Conservation (phyloP, 2,329 filamentous ascomycete genomes). For the Cordyceps militaris region DNA sequence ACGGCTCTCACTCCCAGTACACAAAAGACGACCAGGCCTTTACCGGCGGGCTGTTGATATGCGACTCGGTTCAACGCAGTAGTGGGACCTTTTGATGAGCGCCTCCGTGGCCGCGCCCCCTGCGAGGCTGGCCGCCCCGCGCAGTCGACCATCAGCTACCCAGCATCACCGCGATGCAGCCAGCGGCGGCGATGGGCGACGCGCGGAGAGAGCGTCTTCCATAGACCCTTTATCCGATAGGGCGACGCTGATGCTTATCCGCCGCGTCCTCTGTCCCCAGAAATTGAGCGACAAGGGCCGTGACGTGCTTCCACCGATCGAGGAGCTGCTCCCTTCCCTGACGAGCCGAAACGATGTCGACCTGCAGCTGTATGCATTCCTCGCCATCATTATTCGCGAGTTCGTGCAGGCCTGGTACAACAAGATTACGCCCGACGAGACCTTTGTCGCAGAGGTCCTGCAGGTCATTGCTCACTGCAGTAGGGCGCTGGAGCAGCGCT, state of each 20-base stretch:
- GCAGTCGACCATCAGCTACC: constrained; percentile 14
- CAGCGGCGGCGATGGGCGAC: constrained; percentile 21
- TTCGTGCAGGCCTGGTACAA: constrained; percentile 91
- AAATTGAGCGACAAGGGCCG: constrained; percentile 51
- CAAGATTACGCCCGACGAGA: constrained; percentile 84
- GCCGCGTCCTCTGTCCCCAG: constrained; percentile 75
- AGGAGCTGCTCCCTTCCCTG: constrained; percentile 79
- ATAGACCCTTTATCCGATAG: constrained; percentile 62
- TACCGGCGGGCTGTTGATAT: not conserved
- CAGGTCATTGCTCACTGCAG: constrained; percentile 91
- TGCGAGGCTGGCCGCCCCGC: constrained; percentile 11
- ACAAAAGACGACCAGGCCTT: not conserved
- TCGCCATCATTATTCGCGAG: constrained; percentile 82
- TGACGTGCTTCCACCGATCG: constrained; percentile 49
- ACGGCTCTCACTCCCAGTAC: not conserved
- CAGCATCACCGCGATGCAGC: constrained; percentile 20
- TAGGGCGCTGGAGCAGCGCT: constrained; percentile 74
- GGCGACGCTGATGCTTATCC: constrained; percentile 73
- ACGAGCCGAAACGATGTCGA: constrained; percentile 94
- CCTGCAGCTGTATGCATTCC: constrained; percentile 83
- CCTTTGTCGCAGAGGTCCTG: constrained; percentile 80
- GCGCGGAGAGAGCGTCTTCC: constrained; percentile 27
- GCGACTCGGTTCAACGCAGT: not conserved
- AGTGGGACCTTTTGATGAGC: constrained; percentile 6
- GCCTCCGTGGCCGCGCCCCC: constrained; percentile 5